phyloP scores from a whole-genome alignment of 305 asterid genomes.

The Striga hermonthica region DNA sequence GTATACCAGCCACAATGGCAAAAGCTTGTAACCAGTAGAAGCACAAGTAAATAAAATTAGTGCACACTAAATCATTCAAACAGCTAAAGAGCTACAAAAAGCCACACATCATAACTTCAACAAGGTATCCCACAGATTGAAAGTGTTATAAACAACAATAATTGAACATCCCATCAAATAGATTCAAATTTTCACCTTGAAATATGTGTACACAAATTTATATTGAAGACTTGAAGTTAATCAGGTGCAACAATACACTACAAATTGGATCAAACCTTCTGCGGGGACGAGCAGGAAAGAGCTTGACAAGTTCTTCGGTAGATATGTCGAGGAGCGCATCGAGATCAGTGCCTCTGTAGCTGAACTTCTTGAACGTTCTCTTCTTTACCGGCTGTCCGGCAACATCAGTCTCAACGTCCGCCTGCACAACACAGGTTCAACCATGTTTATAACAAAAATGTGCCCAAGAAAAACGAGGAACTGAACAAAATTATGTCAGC shows the following conservation, averaged over 20 bases:
- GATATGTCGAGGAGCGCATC: constrained; percentile 52
- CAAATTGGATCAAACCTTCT: constrained; percentile 42
- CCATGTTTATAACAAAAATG: no score
- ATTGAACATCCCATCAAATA: no score
- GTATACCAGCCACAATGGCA: neutral
- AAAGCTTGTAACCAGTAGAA: neutral
- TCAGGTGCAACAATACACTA: no score
- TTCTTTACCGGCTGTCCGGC: constrained; percentile 48
- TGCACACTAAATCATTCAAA: neutral
- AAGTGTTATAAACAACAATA: neutral
- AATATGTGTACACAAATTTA: no score
- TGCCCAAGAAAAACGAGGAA: no score
- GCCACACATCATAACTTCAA: neutral
- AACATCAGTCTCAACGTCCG: constrained; percentile 46
- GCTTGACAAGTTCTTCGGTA: constrained; percentile 51
- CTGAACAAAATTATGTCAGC: no score
- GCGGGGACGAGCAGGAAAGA: constrained; percentile 45
- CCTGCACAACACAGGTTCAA: constrained; percentile 29
- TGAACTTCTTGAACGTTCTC: constrained; percentile 58
- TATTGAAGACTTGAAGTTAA: no score
- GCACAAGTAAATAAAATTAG: neutral
- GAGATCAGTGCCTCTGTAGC: constrained; percentile 52
- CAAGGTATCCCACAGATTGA: neutral
- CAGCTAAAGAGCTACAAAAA: neutral
- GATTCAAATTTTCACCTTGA: no score